A percentile compares a stretch with the other conserved stretches of the same genome.
These are phyloP conservation scores for Coleophoma cylindrospora DNA, from an alignment of 2,329 filamentous ascomycete species.

Conservation along the genomic window DNA sequence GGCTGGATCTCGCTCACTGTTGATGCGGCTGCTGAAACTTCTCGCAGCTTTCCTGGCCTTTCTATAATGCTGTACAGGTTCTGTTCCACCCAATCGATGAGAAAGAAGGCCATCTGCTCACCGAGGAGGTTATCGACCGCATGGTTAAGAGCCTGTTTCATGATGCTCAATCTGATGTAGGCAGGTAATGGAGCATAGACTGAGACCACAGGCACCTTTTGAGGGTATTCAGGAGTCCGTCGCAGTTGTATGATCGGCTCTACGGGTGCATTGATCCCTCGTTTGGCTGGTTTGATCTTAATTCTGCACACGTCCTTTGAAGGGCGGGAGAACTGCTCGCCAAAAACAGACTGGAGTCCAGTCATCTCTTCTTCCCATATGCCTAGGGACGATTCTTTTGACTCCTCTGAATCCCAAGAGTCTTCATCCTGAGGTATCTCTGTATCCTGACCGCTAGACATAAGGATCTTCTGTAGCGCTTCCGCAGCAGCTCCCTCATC, in stretches of 20 bases:
- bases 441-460: constrained; percentile 39
- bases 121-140: constrained; percentile 67
- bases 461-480: constrained; percentile 66
- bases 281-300: constrained; percentile 51
- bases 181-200: constrained; percentile 72
- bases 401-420: constrained; percentile 29
- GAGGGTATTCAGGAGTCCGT: constrained; percentile 70
- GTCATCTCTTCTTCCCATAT: constrained; percentile 82
- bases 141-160: constrained; percentile 70
- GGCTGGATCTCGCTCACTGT: constrained; percentile 48
- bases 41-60: constrained; percentile 75
- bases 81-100: constrained; percentile 88
- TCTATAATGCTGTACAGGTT: constrained; percentile 79
- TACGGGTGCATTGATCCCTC: constrained; percentile 43
- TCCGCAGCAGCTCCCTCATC: constrained; percentile 77
- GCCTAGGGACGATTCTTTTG: constrained; percentile 49
- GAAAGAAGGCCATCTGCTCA: constrained; percentile 86
- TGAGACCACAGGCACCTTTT: constrained; percentile 60
- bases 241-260: constrained; percentile 61
- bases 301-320: constrained; percentile 66
- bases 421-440: constrained; percentile 31
- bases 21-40: constrained; percentile 75
- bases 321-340: constrained; percentile 60
- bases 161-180: constrained; percentile 87
- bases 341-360: constrained; percentile 82